Conservation (phyloP, 2,329 filamentous ascomycete genomes). For the Chrysoporthe puriensis region DNA sequence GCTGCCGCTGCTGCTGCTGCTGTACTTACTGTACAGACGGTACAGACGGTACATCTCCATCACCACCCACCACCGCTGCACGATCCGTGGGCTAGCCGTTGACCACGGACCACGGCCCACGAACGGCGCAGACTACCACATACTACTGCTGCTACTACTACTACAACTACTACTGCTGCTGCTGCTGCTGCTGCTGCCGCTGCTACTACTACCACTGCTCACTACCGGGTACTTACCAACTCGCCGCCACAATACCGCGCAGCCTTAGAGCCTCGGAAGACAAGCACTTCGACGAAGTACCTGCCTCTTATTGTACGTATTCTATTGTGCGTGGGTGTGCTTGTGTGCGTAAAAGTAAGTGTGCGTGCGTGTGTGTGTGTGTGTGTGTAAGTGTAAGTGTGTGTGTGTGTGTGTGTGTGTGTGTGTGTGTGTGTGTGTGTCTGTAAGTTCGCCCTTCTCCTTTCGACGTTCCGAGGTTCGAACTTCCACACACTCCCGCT, state of each 20-base stretch:
- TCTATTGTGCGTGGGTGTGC: background rate
- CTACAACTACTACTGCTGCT: too few species aligned
- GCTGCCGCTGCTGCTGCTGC: background rate
- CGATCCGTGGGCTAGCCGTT: background rate
- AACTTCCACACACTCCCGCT: background rate
- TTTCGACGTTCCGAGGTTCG: background rate
- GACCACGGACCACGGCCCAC: background rate
- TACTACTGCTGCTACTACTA: background rate
- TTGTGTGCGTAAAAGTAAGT: too few species aligned
- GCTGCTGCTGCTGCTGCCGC: too few species aligned
- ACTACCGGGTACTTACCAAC: too few species aligned
- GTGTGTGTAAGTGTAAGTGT: too few species aligned
- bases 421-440: too few species aligned
- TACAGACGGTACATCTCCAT: too few species aligned
- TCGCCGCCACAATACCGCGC: background rate
- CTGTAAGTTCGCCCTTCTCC: background rate
- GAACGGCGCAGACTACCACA: background rate
- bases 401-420: too few species aligned
- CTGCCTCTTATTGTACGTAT: conserved; percentile 11
- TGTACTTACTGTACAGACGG: too few species aligned
- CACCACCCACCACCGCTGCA: background rate
- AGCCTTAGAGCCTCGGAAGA: background rate
- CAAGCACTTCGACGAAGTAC: background rate
- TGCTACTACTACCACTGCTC: too few species aligned
- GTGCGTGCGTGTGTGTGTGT: too few species aligned